Conservation (phyloP, 1,284 basidiomycete genomes). For the Laetiporus sulphureus region DNA sequence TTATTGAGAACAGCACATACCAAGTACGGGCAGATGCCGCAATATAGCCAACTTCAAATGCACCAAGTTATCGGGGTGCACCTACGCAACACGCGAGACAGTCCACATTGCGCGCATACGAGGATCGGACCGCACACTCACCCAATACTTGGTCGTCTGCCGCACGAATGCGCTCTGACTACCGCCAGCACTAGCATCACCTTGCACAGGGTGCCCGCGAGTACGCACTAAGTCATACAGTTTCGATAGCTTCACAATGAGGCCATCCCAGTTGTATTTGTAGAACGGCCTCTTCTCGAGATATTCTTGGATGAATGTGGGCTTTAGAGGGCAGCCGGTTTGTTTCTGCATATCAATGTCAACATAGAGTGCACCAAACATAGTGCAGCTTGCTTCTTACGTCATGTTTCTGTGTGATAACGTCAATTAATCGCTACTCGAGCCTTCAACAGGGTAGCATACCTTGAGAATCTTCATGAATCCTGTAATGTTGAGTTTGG, state of each 20-base stretch:
- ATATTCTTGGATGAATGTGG: conserved; percentile 82
- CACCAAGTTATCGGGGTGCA: conserved; percentile 92
- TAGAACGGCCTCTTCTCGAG: conserved; percentile 96
- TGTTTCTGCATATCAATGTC: conserved; percentile 57
- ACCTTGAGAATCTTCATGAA: conserved; percentile 99
- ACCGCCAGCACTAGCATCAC: conserved; percentile 92
- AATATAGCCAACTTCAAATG: conserved; percentile 95
- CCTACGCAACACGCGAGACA: conserved; percentile 33
- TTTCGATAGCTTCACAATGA: conserved; percentile 96
- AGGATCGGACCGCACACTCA: conserved; percentile 27
- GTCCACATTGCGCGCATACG: background rate
- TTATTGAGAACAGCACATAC: conserved; percentile 35
- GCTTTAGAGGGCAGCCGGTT: conserved; percentile 59
- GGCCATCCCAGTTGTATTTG: conserved; percentile 87
- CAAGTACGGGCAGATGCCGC: conserved; percentile 88
- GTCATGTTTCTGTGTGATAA: conserved; percentile 66
- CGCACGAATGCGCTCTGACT: conserved; percentile 95
- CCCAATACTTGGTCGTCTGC: conserved; percentile 99
- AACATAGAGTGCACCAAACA: too few species aligned
- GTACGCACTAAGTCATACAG: conserved; percentile 96
- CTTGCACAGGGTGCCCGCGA: conserved; percentile 88
- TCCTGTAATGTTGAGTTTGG: conserved; percentile 95
- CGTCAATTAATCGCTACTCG: conserved; percentile 2
- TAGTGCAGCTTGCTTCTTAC: conserved; percentile 39
- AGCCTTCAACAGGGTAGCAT: conserved; percentile 2